Conservation (phyloP, 495 filamentous ascomycete genomes). For the Hypoxylon rickii region DNA sequence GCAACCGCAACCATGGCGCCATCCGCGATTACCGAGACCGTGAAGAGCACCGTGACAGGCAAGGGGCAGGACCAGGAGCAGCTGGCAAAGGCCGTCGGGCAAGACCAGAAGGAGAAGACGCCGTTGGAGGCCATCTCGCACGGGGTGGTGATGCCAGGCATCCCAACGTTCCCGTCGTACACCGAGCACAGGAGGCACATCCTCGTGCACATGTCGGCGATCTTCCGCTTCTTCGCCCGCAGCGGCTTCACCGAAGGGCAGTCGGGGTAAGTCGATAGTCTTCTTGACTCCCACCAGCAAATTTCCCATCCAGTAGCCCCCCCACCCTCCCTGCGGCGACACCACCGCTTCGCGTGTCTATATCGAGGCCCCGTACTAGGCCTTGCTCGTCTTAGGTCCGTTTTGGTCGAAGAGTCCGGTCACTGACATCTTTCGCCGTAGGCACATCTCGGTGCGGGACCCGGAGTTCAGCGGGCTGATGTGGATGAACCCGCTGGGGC, state of each 20-base stretch:
- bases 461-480: conserved; percentile 63
- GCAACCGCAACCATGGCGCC: conserved; percentile 37
- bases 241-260: conserved; percentile 68
- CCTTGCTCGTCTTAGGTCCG: too few relatives aligned
- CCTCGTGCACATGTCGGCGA: conserved; percentile 62
- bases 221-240: conserved; percentile 62
- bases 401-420: too few relatives aligned
- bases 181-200: conserved; percentile 52
- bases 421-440: background rate
- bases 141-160: conserved; percentile 43
- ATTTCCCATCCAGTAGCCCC: conserved; percentile 19
- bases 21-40: conserved; percentile 31
- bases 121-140: conserved; percentile 38
- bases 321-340: background rate
- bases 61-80: conserved; percentile 19
- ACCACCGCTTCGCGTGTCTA: too few relatives aligned
- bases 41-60: conserved; percentile 10
- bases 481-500: conserved; percentile 67
- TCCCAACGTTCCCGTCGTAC: conserved; percentile 51
- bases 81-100: background rate
- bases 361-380: too few relatives aligned
- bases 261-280: conserved; percentile 44
- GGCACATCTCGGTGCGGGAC: conserved; percentile 67
- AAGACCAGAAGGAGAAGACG: conserved; percentile 19
- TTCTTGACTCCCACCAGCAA: background rate